A percentile compares a stretch with the other conserved stretches of the same genome.
phyloP scores from a whole-genome alignment of 139 green algal genomes.

The Protoeuglena noctilucae region DNA sequence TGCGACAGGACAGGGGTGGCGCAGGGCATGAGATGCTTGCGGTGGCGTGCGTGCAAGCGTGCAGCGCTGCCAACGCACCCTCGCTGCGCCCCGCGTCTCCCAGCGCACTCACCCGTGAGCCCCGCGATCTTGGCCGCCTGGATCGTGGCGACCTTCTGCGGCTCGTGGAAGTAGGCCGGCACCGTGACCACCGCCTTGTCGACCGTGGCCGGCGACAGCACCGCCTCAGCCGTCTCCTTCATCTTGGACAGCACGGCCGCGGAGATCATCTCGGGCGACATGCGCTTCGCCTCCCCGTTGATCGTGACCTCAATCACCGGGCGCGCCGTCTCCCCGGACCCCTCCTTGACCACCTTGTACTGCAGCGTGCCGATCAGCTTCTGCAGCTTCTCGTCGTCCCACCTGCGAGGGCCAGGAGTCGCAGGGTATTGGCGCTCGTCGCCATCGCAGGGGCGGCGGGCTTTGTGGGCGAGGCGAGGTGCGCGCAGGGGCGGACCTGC shows the following conservation, averaged over 20 bases:
- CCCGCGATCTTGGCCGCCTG: constrained; percentile 66
- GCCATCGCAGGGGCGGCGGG: no score
- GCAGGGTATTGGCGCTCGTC: no score
- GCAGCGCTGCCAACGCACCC: no score
- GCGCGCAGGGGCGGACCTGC: constrained; percentile 82
- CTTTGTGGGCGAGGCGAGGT: no score
- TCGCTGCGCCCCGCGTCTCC: no score
- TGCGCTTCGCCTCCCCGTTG: constrained; percentile 33
- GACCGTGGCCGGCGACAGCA: constrained; percentile 52
- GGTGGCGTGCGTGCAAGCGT: no score
- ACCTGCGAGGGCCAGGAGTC: no score
- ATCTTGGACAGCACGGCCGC: constrained; percentile 95
- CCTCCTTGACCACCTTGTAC: constrained; percentile 88
- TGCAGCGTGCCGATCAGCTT: constrained; percentile 86
- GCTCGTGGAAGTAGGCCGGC: constrained; percentile 98
- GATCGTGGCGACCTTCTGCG: constrained; percentile 93
- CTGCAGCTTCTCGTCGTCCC: constrained; percentile 93
- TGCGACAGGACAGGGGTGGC: no score
- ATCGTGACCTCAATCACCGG: constrained; percentile 62
- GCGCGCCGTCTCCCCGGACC: no score
- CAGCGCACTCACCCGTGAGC: no score
- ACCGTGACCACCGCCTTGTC: constrained; percentile 81
- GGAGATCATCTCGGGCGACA: constrained; percentile 88
- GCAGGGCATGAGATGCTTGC: no score
- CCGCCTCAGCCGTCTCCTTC: constrained; percentile 63